Evolutionary conservation across 768 basidiomycete species (phyloP).

Genomic region (Rhizopogon rudus): DNA sequence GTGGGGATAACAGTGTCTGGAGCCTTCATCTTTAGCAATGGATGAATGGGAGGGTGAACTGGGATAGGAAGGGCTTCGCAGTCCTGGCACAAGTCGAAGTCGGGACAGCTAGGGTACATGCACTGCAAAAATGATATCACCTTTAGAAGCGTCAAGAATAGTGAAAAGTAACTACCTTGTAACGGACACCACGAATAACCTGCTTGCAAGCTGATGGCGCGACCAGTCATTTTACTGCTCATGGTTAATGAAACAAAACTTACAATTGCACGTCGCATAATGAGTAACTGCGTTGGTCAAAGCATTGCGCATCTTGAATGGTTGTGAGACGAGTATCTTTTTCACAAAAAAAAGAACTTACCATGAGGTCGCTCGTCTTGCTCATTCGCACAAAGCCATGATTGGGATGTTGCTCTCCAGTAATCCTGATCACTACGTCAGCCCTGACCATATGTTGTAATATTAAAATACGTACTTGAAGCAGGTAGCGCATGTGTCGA

Average conservation of each 20-base stretch:
- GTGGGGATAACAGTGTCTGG: slow-evolving; percentile 43
- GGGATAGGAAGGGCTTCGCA: slow-evolving; percentile 82
- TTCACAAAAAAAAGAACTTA: slow-evolving; percentile 26
- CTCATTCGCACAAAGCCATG: slow-evolving; percentile 69
- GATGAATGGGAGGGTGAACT: slow-evolving; percentile 67
- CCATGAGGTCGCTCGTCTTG: slow-evolving; percentile 52
- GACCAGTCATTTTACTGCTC: background rate
- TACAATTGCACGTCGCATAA: slow-evolving; percentile 56
- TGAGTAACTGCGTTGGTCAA: slow-evolving; percentile 31
- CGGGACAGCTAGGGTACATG: slow-evolving; percentile 70
- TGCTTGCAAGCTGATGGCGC: slow-evolving; percentile 36
- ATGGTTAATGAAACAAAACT: background rate
- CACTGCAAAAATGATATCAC: slow-evolving; percentile 42
- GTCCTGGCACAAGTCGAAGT: slow-evolving; percentile 74
- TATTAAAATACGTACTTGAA: slow-evolving; percentile 42
- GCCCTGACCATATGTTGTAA: background rate
- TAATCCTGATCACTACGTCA: slow-evolving; percentile 41
- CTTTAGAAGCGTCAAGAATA: background rate
- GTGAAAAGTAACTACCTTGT: slow-evolving; percentile 46
- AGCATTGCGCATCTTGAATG: slow-evolving; percentile 25
- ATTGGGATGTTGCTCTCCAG: slow-evolving; percentile 64
- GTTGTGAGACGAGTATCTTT: background rate
- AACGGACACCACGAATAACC: slow-evolving; percentile 58
- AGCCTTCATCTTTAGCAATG: slow-evolving; percentile 68
- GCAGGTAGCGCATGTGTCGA: slow-evolving; percentile 69